phyloP scores from a whole-genome alignment of 2,329 filamentous ascomycete genomes.

The Myriosclerotinia scirpicola region DNA sequence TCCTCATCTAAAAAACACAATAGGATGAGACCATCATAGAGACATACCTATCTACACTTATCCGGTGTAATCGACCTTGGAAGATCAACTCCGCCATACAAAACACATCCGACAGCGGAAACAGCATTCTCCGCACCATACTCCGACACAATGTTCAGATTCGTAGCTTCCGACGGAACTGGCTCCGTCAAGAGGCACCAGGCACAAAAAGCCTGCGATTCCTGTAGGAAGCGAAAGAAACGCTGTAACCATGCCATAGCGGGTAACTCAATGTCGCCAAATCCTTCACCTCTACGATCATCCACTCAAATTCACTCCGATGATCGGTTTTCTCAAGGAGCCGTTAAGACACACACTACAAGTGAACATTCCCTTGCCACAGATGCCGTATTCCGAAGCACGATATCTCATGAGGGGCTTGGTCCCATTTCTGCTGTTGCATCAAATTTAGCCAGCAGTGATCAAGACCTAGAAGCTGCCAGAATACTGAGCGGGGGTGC shows the following conservation, averaged over 20 bases:
- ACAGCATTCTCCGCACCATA: background rate
- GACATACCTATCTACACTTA: background rate
- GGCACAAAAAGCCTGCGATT: slow-evolving; percentile 56
- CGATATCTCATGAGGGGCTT: slow-evolving; percentile 2
- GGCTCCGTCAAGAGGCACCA: slow-evolving; percentile 55
- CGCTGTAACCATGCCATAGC: slow-evolving; percentile 46
- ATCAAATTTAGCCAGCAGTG: slow-evolving; percentile 18
- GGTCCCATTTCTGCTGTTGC: background rate
- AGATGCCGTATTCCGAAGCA: background rate
- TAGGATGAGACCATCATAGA: background rate
- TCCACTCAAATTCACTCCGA: background rate
- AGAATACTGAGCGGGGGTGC: slow-evolving; percentile 21
- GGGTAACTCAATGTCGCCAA: background rate
- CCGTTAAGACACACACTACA: background rate
- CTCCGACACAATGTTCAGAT: slow-evolving; percentile 50
- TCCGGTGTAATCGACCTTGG: too few species aligned
- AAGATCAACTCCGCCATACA: background rate
- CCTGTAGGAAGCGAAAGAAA: slow-evolving; percentile 47
- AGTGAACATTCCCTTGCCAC: background rate
- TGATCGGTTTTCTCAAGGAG: background rate
- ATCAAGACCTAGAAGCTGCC: slow-evolving; percentile 24
- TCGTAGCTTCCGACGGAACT: slow-evolving; percentile 56
- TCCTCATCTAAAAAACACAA: background rate
- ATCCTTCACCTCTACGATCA: background rate
- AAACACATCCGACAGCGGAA: background rate